Conservation (phyloP, 106 monocot species). For the Triglochin maritima region DNA sequence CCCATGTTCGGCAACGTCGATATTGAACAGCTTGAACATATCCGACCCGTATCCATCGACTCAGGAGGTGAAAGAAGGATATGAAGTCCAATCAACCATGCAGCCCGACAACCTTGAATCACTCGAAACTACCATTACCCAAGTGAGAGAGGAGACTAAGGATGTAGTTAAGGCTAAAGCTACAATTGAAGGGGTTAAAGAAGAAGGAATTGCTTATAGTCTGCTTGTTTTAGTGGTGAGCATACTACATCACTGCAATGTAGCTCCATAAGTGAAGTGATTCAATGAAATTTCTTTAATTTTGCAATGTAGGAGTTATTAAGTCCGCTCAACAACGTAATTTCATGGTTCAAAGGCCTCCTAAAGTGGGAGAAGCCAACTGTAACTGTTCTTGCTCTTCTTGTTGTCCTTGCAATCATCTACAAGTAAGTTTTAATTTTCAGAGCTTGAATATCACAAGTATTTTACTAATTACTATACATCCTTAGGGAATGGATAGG, state of each 20-base stretch:
- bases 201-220: constrained; percentile 63
- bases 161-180: constrained; percentile 48
- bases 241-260: too few relatives aligned
- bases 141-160: constrained; percentile 57
- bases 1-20: constrained; percentile 48
- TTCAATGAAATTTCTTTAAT: too few relatives aligned
- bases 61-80: constrained; percentile 20
- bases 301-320: constrained; percentile 40
- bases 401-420: constrained; percentile 20
- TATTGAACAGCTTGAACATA: constrained; percentile 52
- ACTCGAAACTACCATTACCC: constrained; percentile 51
- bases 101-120: constrained; percentile 29
- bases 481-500: constrained; percentile 63
- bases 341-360: constrained; percentile 23
- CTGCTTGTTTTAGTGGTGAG: constrained; percentile 57
- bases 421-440: constrained; percentile 57
- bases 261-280: too few relatives aligned
- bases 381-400: constrained; percentile 24
- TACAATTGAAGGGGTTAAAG: constrained; percentile 47
- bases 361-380: constrained; percentile 58
- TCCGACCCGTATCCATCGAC: constrained; percentile 7
- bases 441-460: neutral
- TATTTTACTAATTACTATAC: neutral
- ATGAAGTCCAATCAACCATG: constrained; percentile 20
- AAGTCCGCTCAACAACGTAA: constrained; percentile 33